Conservation (phyloP, 805 yeast genomes). For the Yamadazyma insecticola region DNA sequence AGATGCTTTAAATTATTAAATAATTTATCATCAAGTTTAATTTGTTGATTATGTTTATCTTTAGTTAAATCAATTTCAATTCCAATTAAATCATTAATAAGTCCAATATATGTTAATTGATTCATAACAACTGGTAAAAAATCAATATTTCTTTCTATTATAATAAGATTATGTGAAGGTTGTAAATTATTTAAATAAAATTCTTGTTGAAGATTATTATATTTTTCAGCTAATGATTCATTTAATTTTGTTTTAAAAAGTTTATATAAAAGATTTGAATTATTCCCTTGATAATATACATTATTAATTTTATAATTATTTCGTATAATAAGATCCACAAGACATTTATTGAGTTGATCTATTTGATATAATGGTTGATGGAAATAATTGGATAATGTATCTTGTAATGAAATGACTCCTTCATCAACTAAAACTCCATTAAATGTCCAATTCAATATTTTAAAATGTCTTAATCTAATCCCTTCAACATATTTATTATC, state of each 20-base stretch:
- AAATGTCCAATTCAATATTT: constrained; percentile 43
- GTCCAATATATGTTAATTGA: constrained; percentile 79
- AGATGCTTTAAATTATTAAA: constrained; percentile 51
- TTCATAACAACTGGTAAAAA: constrained; percentile 63
- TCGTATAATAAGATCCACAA: constrained; percentile 42
- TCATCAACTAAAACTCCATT: constrained; percentile 38
- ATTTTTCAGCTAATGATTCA: constrained; percentile 31
- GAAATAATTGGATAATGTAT: constrained; percentile 38
- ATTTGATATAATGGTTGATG: constrained; percentile 43
- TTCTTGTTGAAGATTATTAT: constrained; percentile 33
- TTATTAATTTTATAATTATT: constrained; percentile 45
- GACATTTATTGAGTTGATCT: constrained; percentile 42
- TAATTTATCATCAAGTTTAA: constrained; percentile 42
- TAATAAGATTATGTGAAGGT: constrained; percentile 64
- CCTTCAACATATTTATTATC: constrained; percentile 4
- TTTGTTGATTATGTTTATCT: constrained; percentile 12
- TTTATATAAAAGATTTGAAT: constrained; percentile 46
- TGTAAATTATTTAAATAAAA: constrained; percentile 31
- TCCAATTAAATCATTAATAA: constrained; percentile 68
- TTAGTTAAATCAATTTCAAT: constrained; percentile 37
- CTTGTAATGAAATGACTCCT: constrained; percentile 36
- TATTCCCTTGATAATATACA: constrained; percentile 55
- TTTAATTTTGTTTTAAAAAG: constrained; percentile 32
- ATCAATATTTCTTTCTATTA: constrained; percentile 77
- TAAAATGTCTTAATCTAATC: constrained; percentile 27